A percentile compares a stretch with the other conserved stretches of the same genome.
phyloP scores from a whole-genome alignment of 805 yeast genomes.

The Blastobotrys americana region DNA sequence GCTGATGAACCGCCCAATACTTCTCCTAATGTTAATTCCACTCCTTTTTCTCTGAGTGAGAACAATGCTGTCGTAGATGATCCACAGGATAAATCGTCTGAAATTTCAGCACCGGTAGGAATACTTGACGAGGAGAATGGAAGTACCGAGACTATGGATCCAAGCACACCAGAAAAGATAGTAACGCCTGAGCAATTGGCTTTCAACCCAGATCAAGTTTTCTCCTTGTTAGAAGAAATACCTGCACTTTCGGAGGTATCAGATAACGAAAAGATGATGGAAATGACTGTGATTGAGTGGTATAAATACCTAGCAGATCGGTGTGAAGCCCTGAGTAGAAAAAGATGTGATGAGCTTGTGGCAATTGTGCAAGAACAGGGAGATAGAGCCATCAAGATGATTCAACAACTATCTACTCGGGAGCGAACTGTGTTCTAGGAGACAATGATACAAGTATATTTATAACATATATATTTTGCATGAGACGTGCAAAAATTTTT shows the following conservation, averaged over 20 bases:
- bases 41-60: too few relatives aligned
- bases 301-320: conserved; percentile 46
- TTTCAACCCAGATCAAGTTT: conserved; percentile 27
- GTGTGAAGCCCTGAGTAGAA: conserved; percentile 43
- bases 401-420: conserved; percentile 5
- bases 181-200: conserved; percentile 1
- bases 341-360: conserved; percentile 43
- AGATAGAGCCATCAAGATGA: conserved; percentile 39
- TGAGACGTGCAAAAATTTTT: too few relatives aligned
- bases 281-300: conserved; percentile 71
- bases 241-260: conserved; percentile 17
- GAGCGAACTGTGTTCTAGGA: not conserved
- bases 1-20: too few relatives aligned
- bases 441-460: too few relatives aligned
- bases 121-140: too few relatives aligned
- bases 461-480: too few relatives aligned
- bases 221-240: conserved; percentile 30
- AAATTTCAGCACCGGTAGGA: too few relatives aligned
- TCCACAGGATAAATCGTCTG: too few relatives aligned
- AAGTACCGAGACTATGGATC: too few relatives aligned
- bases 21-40: too few relatives aligned
- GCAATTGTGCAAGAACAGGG: conserved; percentile 43
- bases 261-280: conserved; percentile 49
- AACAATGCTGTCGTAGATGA: too few relatives aligned
- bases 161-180: conserved; percentile 4